These are phyloP conservation scores for Lentinula edodes DNA, from an alignment of 768 basidiomycete species.

Conservation along the genomic window DNA sequence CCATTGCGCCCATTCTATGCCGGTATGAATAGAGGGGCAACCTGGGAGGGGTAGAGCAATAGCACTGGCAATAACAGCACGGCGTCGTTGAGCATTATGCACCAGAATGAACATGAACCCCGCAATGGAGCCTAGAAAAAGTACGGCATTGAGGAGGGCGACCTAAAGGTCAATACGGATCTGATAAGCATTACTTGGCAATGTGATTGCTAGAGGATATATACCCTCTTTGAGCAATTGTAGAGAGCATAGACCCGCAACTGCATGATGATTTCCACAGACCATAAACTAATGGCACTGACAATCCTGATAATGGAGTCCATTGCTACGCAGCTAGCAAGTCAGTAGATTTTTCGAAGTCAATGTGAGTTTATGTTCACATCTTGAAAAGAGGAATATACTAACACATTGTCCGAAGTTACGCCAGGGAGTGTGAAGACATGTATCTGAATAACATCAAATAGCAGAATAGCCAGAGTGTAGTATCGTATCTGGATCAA, in stretches of 20 bases:
- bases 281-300: constrained; percentile 41
- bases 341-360: neutral
- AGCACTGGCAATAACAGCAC: constrained; percentile 27
- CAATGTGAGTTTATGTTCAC: neutral
- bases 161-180: constrained; percentile 17
- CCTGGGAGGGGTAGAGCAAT: constrained; percentile 34
- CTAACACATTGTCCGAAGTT: constrained; percentile 29
- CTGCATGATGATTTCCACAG: constrained; percentile 46
- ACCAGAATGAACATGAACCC: constrained; percentile 37
- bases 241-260: constrained; percentile 39
- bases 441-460: constrained; percentile 42
- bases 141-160: constrained; percentile 29
- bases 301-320: constrained; percentile 38
- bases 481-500: constrained; percentile 27
- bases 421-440: constrained; percentile 34
- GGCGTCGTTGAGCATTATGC: constrained; percentile 28
- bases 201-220: neutral
- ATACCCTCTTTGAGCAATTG: constrained; percentile 31
- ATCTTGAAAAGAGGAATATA: neutral
- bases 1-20: constrained; percentile 41
- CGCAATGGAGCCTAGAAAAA: constrained; percentile 35
- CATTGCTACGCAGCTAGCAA: constrained; percentile 34
- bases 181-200: too few species aligned
- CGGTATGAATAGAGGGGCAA: constrained; percentile 34
- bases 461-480: constrained; percentile 35